Percentiles rank a stretch among this genome's conserved stretches.
Conservation (phyloP, 1,284 basidiomycete genomes). For the Moesziomyces sp. region DNA sequence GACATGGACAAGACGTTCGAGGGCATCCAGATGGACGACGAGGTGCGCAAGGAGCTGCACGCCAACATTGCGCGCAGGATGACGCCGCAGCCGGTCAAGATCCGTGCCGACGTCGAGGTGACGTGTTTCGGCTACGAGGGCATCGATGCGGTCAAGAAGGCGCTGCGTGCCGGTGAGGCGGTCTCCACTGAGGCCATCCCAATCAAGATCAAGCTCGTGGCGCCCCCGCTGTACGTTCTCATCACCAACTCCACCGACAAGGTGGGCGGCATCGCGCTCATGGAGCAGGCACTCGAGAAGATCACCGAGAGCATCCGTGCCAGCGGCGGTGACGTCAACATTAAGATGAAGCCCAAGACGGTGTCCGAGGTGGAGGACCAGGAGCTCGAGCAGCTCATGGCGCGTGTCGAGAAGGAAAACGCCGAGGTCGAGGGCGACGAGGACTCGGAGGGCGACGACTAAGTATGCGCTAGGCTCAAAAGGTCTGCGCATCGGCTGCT, state of each 20-base stretch:
- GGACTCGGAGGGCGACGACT: slow-evolving; percentile 54
- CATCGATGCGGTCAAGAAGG: slow-evolving; percentile 97
- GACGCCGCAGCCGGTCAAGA: slow-evolving; percentile 98
- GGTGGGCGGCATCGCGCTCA: slow-evolving; percentile 87
- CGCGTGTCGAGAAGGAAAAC: slow-evolving; percentile 67
- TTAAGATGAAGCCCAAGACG: slow-evolving; percentile 87
- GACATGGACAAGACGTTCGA: slow-evolving; percentile 79
- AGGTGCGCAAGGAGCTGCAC: slow-evolving; percentile 78
- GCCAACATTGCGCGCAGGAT: slow-evolving; percentile 91
- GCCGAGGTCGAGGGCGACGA: slow-evolving; percentile 68
- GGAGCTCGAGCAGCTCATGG: slow-evolving; percentile 68
- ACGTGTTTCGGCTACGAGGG: slow-evolving; percentile 96
- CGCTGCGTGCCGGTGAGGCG: slow-evolving; percentile 85
- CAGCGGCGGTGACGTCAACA: slow-evolving; percentile 77
- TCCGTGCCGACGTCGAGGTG: slow-evolving; percentile 96
- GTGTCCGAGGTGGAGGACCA: slow-evolving; percentile 67
- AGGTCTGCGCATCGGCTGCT: background rate
- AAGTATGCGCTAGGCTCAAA: background rate
- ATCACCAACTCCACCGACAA: slow-evolving; percentile 98
- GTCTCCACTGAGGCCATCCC: slow-evolving; percentile 90
- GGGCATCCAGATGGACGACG: slow-evolving; percentile 73
- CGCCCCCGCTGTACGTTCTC: slow-evolving; percentile 94
- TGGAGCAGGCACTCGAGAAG: slow-evolving; percentile 91
- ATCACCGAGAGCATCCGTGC: slow-evolving; percentile 89
- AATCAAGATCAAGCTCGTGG: slow-evolving; percentile 96